phyloP scores from a whole-genome alignment of 1,284 basidiomycete species.

The Puccinia horiana region DNA sequence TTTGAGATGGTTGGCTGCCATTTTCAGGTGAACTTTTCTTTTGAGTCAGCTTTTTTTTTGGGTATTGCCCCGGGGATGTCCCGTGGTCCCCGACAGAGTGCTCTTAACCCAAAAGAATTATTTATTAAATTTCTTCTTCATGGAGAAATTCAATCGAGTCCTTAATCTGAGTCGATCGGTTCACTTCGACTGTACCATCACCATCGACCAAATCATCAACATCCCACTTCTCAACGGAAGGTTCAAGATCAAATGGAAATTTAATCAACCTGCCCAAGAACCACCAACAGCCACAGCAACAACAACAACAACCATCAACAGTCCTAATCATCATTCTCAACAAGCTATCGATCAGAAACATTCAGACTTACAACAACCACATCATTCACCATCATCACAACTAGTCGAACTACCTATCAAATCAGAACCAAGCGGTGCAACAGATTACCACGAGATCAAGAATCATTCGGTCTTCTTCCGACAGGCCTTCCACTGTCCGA shows the following conservation, averaged over 20 bases:
- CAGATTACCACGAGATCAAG: conserved; percentile 32
- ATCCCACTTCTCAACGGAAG: conserved; percentile 37
- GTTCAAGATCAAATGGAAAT: conserved; percentile 48
- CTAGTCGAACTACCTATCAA: conserved; percentile 32
- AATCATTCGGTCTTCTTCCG: conserved; percentile 29
- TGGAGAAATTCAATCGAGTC: conserved; percentile 30
- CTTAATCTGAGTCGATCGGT: conserved; percentile 24
- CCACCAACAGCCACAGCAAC: conserved; percentile 1
- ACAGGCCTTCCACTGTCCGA: conserved; percentile 38
- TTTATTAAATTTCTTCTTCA: neutral
- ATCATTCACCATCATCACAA: neutral
- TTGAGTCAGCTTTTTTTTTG: too few species aligned
- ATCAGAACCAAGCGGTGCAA: conserved; percentile 31
- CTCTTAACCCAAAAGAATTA: neutral
- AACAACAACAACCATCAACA: neutral
- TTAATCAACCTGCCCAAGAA: conserved; percentile 17
- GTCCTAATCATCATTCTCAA: neutral
- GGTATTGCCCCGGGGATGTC: neutral
- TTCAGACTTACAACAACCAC: neutral
- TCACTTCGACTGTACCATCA: conserved; percentile 30
- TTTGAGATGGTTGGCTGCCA: neutral
- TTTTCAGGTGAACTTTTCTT: too few species aligned
- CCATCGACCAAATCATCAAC: conserved; percentile 40
- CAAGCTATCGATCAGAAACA: neutral
- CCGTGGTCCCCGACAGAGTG: neutral